Percentiles rank a stretch among this genome's conserved stretches.
phyloP scores from a whole-genome alignment of 2,329 filamentous ascomycete genomes.

The Hypoxylon sp. region DNA sequence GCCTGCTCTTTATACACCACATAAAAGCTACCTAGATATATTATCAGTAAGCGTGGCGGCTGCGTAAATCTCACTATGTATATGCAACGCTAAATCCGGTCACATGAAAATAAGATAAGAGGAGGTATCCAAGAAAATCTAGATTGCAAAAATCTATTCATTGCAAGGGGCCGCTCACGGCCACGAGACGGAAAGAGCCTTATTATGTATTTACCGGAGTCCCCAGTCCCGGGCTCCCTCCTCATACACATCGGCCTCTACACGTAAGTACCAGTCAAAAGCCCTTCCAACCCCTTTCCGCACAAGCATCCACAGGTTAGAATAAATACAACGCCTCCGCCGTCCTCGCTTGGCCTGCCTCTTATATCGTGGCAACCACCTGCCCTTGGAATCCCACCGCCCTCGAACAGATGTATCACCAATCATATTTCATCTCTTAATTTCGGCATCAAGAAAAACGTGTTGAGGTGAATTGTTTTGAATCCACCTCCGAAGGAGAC shows the following conservation, averaged over 20 bases:
- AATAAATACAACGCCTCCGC: conserved; percentile 39
- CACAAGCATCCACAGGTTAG: conserved; percentile 17
- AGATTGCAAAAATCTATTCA: conserved; percentile 19
- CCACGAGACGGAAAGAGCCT: conserved; percentile 34
- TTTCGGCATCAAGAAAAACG: conserved; percentile 34
- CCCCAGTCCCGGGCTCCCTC: conserved; percentile 18
- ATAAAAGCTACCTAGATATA: not conserved
- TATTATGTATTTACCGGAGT: conserved; percentile 45
- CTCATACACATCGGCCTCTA: conserved; percentile 20
- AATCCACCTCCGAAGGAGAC: conserved; percentile 29
- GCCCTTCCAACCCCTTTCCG: not conserved
- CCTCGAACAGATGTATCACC: conserved; percentile 29
- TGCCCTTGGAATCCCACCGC: conserved; percentile 7
- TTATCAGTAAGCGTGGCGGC: not conserved
- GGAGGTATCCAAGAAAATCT: not conserved
- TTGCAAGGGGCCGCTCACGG: not conserved
- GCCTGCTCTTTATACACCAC: not conserved
- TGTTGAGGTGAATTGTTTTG: conserved; percentile 21
- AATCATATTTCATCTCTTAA: conserved; percentile 29
- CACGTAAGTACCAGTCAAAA: conserved; percentile 4
- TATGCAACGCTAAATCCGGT: not conserved
- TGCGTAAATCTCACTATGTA: not conserved
- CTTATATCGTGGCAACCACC: conserved; percentile 34
- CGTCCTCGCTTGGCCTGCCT: conserved; percentile 39
- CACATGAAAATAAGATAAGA: not conserved